phyloP scores from a whole-genome alignment of 1,284 basidiomycete genomes.

The Pholiota adiposa region DNA sequence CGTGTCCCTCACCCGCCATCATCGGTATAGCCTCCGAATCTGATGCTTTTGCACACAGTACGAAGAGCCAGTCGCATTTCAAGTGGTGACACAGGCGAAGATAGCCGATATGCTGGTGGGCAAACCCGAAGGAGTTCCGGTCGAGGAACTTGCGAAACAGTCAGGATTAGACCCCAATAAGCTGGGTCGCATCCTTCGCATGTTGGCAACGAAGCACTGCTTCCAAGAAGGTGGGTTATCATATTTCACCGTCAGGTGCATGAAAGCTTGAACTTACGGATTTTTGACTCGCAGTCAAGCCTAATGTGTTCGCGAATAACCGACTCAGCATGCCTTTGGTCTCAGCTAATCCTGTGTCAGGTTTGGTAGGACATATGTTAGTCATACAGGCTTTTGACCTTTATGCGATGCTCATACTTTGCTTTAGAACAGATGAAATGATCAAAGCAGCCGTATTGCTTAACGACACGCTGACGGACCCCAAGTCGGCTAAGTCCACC shows the following conservation, averaged over 20 bases:
- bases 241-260: conserved; percentile 32
- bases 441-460: conserved; percentile 27
- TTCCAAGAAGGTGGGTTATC: conserved; percentile 34
- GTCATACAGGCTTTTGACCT: neutral
- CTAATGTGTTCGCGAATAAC: conserved; percentile 1
- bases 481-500: conserved; percentile 24
- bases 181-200: conserved; percentile 33
- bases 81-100: conserved; percentile 14
- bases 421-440: conserved; percentile 19
- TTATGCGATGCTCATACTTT: neutral
- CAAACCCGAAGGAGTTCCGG: conserved; percentile 30
- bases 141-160: conserved; percentile 26
- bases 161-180: conserved; percentile 30
- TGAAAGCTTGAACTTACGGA: neutral
- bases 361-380: neutral
- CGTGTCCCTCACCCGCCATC: neutral
- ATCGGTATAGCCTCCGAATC: neutral
- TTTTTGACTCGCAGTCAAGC: neutral
- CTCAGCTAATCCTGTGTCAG: conserved; percentile 1
- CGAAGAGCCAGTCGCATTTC: conserved; percentile 14
- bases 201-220: conserved; percentile 36
- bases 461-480: conserved; percentile 30
- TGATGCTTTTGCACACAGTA: conserved; percentile 3
- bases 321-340: neutral
- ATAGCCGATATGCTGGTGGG: conserved; percentile 27